phyloP scores from a whole-genome alignment of 768 basidiomycete species.

The Calvatia gigantea region DNA sequence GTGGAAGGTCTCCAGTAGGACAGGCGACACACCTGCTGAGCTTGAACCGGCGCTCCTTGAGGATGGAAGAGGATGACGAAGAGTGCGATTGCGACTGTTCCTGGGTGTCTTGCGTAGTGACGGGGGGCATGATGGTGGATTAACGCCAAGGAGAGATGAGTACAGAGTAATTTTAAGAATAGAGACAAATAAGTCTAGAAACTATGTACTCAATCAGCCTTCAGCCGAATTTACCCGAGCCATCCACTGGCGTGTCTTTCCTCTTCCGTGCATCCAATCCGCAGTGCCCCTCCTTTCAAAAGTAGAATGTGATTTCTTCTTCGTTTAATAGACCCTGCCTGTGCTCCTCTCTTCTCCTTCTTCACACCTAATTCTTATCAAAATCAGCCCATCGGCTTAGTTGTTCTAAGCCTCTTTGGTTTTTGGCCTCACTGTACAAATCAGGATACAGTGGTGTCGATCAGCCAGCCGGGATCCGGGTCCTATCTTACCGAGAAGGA shows the following conservation, averaged over 20 bases:
- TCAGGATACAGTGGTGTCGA: background rate
- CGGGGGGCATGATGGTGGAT: constrained; percentile 45
- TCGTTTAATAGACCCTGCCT: background rate
- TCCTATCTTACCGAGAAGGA: background rate
- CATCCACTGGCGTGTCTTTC: background rate
- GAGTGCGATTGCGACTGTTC: constrained; percentile 32
- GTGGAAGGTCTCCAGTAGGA: background rate
- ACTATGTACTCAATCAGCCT: constrained; percentile 9
- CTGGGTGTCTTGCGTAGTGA: constrained; percentile 38
- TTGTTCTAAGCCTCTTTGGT: background rate
- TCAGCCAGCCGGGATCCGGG: background rate
- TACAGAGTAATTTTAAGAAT: constrained; percentile 10
- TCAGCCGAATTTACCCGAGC: constrained; percentile 35
- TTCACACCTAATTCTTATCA: background rate
- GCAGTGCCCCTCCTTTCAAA: background rate
- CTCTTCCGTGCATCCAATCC: background rate
- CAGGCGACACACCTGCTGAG: constrained; percentile 63
- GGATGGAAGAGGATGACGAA: constrained; percentile 41
- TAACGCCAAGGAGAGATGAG: constrained; percentile 24
- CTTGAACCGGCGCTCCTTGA: constrained; percentile 85
- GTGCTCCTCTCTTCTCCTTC: background rate
- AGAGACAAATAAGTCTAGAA: constrained; percentile 21
- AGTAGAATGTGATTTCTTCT: background rate
- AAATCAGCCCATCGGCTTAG: background rate
- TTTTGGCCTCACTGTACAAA: background rate